A percentile compares a stretch with the other conserved stretches of the same genome.
Conservation (phyloP, 1,139 yeast species). For the Zygosaccharomyces sapae region DNA sequence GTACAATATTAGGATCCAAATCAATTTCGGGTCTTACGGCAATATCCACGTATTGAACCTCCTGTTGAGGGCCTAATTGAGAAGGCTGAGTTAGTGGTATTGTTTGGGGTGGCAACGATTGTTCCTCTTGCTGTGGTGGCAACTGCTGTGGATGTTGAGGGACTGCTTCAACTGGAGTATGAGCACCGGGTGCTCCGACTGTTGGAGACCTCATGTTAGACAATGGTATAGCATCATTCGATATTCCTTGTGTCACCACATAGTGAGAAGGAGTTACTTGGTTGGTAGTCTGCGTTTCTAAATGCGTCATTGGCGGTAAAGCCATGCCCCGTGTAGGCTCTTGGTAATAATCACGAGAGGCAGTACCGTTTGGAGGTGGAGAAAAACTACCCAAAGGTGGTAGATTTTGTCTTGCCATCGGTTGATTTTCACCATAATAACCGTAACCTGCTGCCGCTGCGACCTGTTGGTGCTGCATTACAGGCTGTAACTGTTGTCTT, state of each 20-base stretch:
- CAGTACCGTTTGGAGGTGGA: conserved; percentile 51
- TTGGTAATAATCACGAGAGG: conserved; percentile 18
- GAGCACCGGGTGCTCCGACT: conserved; percentile 9
- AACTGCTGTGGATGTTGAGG: conserved; percentile 15
- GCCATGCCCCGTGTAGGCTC: conserved; percentile 15
- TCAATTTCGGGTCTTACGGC: conserved; percentile 49
- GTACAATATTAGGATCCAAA: conserved; percentile 66
- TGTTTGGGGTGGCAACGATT: background rate
- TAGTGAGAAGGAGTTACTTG: conserved; percentile 13
- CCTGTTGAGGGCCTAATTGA: conserved; percentile 13
- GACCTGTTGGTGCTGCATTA: conserved; percentile 13
- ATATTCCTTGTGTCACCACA: conserved; percentile 20
- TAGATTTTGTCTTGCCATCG: conserved; percentile 44
- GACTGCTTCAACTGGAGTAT: conserved; percentile 11
- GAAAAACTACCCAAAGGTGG: conserved; percentile 97
- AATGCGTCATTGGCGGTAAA: conserved; percentile 18
- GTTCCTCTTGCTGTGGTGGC: conserved; percentile 7
- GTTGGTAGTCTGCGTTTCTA: conserved; percentile 14
- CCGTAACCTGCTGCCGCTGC: conserved; percentile 13
- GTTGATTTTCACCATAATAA: conserved; percentile 17
- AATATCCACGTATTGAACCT: conserved; percentile 46
- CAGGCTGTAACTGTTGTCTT: conserved; percentile 15
- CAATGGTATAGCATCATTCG: conserved; percentile 37
- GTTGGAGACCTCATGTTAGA: conserved; percentile 37
- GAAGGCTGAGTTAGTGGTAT: conserved; percentile 5